Conservation (phyloP, 108 stramenopile species). For the Cyclotella cryptica region DNA sequence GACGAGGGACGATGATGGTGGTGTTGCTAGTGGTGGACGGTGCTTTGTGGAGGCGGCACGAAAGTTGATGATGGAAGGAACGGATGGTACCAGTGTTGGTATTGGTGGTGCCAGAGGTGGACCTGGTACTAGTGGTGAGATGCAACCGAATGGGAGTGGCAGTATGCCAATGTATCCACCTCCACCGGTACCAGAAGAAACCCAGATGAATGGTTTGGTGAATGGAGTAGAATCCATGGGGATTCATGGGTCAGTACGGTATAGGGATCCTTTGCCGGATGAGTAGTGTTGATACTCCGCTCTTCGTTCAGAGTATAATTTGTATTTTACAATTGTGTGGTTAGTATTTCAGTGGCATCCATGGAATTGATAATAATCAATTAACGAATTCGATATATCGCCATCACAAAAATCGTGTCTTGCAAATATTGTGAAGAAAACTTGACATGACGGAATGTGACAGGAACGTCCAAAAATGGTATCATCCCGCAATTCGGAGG, state of each 20-base stretch:
- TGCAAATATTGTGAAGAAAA: too few relatives aligned
- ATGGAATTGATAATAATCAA: too few relatives aligned
- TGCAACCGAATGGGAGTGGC: not conserved
- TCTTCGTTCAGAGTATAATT: too few relatives aligned
- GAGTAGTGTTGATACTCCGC: too few relatives aligned
- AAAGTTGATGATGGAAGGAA: constrained; percentile 29
- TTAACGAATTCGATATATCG: too few relatives aligned
- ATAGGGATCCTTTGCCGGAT: constrained; percentile 44
- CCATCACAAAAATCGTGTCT: too few relatives aligned
- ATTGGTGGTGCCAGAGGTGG: not conserved
- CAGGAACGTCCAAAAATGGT: too few relatives aligned
- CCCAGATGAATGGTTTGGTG: not conserved
- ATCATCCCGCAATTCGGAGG: too few relatives aligned
- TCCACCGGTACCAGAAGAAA: constrained; percentile 28
- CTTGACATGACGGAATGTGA: too few relatives aligned
- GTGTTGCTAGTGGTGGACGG: not conserved
- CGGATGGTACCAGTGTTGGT: not conserved
- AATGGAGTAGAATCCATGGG: constrained; percentile 9
- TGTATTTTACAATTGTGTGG: not conserved
- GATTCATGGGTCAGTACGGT: constrained; percentile 42
- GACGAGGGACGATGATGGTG: too few relatives aligned
- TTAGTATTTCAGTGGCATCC: too few relatives aligned
- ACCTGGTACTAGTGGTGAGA: constrained; percentile 8
- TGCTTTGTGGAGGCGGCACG: constrained; percentile 21
- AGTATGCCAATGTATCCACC: constrained; percentile 47